These are phyloP conservation scores for Alisma plantagoaquatica DNA, from an alignment of 106 monocot genomes.

Conservation along the genomic window DNA sequence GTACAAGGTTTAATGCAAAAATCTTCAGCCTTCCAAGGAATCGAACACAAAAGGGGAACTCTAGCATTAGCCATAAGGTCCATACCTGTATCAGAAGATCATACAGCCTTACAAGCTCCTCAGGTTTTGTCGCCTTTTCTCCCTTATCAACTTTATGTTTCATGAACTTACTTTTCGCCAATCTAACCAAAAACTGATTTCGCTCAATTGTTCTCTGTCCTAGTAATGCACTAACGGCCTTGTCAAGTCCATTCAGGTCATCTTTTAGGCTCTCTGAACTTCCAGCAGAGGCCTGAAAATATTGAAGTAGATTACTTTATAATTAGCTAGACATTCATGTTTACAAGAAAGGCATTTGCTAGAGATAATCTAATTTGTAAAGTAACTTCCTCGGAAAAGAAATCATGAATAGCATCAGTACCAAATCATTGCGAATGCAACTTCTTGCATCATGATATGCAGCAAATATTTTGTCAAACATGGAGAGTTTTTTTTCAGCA, in stretches of 20 bases:
- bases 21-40: too few relatives aligned
- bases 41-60: too few relatives aligned
- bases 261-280: slow-evolving; percentile 89
- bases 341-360: too few relatives aligned
- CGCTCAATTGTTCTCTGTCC: slow-evolving; percentile 96
- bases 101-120: slow-evolving; percentile 94
- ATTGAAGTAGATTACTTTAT: slow-evolving; percentile 1
- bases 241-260: slow-evolving; percentile 96
- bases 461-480: slow-evolving; percentile 96
- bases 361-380: too few relatives aligned
- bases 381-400: too few relatives aligned
- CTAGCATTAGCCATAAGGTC: too few relatives aligned
- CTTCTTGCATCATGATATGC: slow-evolving; percentile 96
- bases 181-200: slow-evolving; percentile 56
- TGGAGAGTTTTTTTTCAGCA: slow-evolving; percentile 71
- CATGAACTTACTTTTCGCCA: slow-evolving; percentile 80
- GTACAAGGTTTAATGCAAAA: too few relatives aligned
- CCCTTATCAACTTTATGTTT: slow-evolving; percentile 73
- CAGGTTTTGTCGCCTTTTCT: slow-evolving; percentile 83
- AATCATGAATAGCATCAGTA: too few relatives aligned
- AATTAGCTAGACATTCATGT: too few relatives aligned
- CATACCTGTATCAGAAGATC: slow-evolving; percentile 97
- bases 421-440: slow-evolving; percentile 92
- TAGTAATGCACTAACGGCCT: slow-evolving; percentile 89
- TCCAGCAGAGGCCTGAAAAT: slow-evolving; percentile 66